Base-by-base conservation (phyloP, 2,329 filamentous ascomycete genomes). In the Dothidotthia symphoricarpi region DNA sequence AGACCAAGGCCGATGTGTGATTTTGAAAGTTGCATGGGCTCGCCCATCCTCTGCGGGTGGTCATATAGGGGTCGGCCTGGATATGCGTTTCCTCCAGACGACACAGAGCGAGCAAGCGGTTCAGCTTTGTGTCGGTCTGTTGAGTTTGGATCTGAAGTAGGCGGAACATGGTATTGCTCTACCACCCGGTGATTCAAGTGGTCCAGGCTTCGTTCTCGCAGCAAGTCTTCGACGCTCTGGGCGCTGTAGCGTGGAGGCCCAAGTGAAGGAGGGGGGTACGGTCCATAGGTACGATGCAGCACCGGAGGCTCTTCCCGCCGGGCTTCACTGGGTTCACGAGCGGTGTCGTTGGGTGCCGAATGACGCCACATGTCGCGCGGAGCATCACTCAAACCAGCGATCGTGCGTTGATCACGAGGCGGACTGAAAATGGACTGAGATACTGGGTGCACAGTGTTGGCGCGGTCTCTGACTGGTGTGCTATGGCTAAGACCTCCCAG, bases 1-100 rank as follows among this genome's bases (percentile, higher is more conserved):
- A 74, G 69, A 28, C 78, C 75, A 9, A 95, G 77, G 3, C 81
- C 83, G n/a, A 95, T 72, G 28, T 95, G 74, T 25, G 79, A 82
- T 45, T 86, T 75, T 43, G 75, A 81, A 35, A 78, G 75, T 17
- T 78, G 75, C 27, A 80, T 74, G 22, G 78, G 74, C 33, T 80
- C 78, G 55, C 69, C 75, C 38, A 64, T 57, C 34, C 65, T 65
- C 45, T 53, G 52, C 11, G 64, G 59, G 24, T 69, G 63, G n/a
- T 71, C 69, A 33, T 67, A 62, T 22, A 61, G 35, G 7, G 57
- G 56, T 24, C 55, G 57, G 24, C 49, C 51, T 28, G 41, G 42
- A 34, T 53, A 60, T 24, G 41, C 42, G 28, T 8, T 49, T 9
- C 62, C 57, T 6, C 60, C 54, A 9, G 64, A 63, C n/a, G 59